Evolutionary conservation across 2,329 filamentous ascomycete genomes (phyloP).

Genomic region (Arthroderma uncinatum): DNA sequence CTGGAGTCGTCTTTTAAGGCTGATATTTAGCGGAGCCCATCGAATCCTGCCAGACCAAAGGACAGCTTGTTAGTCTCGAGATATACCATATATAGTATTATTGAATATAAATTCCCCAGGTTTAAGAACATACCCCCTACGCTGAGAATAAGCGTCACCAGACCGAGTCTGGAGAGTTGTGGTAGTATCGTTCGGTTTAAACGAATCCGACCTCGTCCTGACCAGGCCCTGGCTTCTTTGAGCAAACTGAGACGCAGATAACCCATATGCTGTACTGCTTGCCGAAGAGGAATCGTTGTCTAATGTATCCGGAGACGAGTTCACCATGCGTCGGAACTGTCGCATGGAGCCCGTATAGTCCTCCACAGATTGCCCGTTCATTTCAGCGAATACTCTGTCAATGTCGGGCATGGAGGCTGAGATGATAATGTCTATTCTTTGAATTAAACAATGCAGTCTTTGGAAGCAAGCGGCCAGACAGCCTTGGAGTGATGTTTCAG

Average conservation of each 20-base stretch:
- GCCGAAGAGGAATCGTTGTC: background rate
- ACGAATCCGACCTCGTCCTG: constrained; percentile 1
- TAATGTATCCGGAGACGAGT: background rate
- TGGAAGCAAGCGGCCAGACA: background rate
- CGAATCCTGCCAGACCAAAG: constrained; percentile 43
- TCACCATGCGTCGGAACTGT: background rate
- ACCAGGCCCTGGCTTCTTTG: background rate
- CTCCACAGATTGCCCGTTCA: constrained; percentile 4
- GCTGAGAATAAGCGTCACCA: background rate
- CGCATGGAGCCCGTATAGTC: background rate
- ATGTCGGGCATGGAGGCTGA: constrained; percentile 11
- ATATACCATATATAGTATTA: background rate
- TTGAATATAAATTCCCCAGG: background rate
- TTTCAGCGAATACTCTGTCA: constrained; percentile 7
- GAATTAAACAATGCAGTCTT: background rate
- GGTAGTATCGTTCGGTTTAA: background rate
- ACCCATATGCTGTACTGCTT: background rate
- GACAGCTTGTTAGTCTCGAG: background rate
- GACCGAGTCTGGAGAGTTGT: background rate
- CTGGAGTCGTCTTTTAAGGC: constrained; percentile 59
- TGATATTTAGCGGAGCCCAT: constrained; percentile 71
- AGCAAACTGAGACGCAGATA: background rate
- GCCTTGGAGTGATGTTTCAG: background rate
- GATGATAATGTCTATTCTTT: background rate
- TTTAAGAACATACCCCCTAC: background rate